Evolutionary conservation across 2,329 filamentous ascomycete species (phyloP).

Genomic region (Coniochaeta hoffmannii): DNA sequence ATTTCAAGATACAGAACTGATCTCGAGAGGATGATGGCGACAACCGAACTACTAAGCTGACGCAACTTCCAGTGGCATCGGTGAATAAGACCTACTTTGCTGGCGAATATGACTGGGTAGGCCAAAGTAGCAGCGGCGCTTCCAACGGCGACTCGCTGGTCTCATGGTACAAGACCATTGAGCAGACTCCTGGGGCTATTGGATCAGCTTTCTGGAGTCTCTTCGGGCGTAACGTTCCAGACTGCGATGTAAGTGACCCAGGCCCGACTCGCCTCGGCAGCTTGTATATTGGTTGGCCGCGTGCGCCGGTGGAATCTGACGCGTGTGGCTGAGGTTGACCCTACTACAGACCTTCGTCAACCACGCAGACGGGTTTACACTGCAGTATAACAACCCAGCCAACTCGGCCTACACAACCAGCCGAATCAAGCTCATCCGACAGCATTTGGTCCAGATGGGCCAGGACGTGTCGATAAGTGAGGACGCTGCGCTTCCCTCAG

Average conservation of each 20-base stretch:
- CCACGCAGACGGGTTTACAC: constrained; percentile 34
- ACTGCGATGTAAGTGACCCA: constrained; percentile 28
- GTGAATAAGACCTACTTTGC: constrained; percentile 35
- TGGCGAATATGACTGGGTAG: constrained; percentile 40
- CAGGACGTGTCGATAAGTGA: constrained; percentile 22
- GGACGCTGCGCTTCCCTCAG: constrained; percentile 26
- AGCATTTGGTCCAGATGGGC: constrained; percentile 35
- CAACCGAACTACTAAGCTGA: background rate
- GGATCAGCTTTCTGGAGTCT: constrained; percentile 39
- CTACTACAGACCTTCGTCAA: constrained; percentile 29
- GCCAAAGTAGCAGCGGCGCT: constrained; percentile 10
- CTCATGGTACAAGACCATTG: constrained; percentile 32
- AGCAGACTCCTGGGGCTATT: constrained; percentile 26
- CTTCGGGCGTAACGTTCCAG: constrained; percentile 34
- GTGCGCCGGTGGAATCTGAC: background rate
- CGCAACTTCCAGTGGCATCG: constrained; percentile 17
- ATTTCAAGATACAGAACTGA: too few species aligned
- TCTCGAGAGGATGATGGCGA: too few species aligned
- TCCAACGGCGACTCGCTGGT: constrained; percentile 23
- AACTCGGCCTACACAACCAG: constrained; percentile 28
- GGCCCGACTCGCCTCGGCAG: background rate
- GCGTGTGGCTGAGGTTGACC: background rate
- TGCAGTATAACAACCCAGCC: constrained; percentile 36
- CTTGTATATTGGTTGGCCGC: background rate
- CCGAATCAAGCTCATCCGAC: constrained; percentile 32